Percentiles rank a stretch among this genome's conserved stretches.
These are phyloP conservation scores for Liriodendron chinense DNA, from an alignment of 164 flowering plant species.

Conservation along the genomic window DNA sequence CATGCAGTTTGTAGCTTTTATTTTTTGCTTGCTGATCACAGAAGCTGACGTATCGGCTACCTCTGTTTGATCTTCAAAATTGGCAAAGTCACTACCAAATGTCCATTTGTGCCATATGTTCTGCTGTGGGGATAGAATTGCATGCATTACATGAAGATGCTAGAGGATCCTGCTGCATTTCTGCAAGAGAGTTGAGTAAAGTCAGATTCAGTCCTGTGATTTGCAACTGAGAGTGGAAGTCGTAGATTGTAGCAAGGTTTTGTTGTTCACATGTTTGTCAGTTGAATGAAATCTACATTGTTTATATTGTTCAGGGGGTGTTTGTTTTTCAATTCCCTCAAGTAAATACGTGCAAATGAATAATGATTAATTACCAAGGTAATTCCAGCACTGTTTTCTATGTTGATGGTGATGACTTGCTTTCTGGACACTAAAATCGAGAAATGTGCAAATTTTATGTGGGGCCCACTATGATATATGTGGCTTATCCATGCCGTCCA, in stretches of 20 bases:
- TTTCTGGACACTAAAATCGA: no score
- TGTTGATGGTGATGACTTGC: no score
- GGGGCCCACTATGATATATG: no score
- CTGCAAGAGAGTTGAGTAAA: background rate
- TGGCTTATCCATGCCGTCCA: no score
- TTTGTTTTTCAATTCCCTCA: no score
- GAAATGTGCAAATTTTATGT: no score
- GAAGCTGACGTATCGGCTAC: background rate
- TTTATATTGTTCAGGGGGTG: no score
- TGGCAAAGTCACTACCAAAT: background rate
- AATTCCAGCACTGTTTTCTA: no score
- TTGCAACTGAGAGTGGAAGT: background rate
- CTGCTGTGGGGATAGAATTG: background rate
- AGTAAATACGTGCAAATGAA: no score
- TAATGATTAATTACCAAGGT: no score
- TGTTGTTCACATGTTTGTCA: background rate
- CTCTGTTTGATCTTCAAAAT: background rate
- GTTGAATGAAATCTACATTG: background rate
- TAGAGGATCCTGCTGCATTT: background rate
- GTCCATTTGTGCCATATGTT: background rate
- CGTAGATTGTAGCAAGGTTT: background rate
- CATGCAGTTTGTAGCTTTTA: background rate
- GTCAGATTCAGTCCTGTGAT: background rate
- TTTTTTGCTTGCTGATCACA: background rate
- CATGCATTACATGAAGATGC: background rate